phyloP scores from a whole-genome alignment of 345 rosid genomes.

The Leavenworthia alabamica region DNA sequence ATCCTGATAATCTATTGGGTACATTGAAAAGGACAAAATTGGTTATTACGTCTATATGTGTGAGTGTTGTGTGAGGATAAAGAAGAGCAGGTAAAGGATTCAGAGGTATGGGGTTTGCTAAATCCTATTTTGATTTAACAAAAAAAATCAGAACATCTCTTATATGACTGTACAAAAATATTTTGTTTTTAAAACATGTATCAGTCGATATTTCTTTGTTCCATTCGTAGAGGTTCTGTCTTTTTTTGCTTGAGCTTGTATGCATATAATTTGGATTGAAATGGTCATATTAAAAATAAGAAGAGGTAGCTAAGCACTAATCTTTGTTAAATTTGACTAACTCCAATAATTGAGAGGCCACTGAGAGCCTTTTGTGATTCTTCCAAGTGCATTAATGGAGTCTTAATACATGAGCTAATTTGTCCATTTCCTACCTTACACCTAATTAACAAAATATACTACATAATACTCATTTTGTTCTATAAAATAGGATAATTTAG shows the following conservation, averaged over 20 bases:
- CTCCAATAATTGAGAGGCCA: constrained; percentile 31
- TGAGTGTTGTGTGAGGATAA: constrained; percentile 15
- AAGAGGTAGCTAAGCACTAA: constrained; percentile 24
- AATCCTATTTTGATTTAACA: constrained; percentile 16
- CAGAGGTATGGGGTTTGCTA: constrained; percentile 36
- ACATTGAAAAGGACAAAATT: constrained; percentile 23
- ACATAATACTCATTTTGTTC: not conserved
- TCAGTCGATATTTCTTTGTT: not conserved
- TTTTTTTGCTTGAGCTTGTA: no score
- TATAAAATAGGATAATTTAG: no score
- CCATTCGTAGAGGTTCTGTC: not conserved
- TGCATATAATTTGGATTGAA: not conserved
- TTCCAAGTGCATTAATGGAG: constrained; percentile 31
- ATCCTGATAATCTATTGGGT: constrained; percentile 15
- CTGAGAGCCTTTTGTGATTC: constrained; percentile 24
- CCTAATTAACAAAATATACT: constrained; percentile 16
- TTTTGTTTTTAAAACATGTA: not conserved
- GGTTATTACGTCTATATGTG: constrained; percentile 19
- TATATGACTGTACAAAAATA: not conserved
- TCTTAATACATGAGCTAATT: constrained; percentile 36
- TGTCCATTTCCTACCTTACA: constrained; percentile 35
- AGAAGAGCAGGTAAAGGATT: constrained; percentile 32
- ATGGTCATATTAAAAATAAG: not conserved
- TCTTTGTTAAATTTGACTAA: constrained; percentile 26
- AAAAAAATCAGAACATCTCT: constrained; percentile 8